phyloP scores from a whole-genome alignment of 345 rosid species.

The Erodium maritimum region DNA sequence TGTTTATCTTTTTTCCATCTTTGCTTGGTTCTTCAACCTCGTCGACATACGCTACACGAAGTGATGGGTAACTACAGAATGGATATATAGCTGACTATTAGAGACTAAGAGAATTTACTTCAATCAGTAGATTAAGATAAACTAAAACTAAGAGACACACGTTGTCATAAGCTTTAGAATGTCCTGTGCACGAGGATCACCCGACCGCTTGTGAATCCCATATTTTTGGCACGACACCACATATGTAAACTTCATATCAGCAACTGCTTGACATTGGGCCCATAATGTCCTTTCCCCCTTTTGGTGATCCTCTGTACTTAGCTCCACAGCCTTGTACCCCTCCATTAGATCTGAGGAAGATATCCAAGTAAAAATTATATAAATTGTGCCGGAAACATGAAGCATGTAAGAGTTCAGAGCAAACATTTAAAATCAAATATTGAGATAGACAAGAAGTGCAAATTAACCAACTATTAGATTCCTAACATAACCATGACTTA shows the following conservation, averaged over 20 bases:
- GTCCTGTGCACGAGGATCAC: slow-evolving; percentile 74
- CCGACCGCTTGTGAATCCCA: slow-evolving; percentile 86
- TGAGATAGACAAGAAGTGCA: neutral
- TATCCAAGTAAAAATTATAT: neutral
- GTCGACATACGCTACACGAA: slow-evolving; percentile 96
- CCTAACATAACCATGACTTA: slow-evolving; percentile 7
- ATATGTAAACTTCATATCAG: no score
- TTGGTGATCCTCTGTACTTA: slow-evolving; percentile 50
- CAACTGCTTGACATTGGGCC: slow-evolving; percentile 93
- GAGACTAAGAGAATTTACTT: neutral
- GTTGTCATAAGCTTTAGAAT: slow-evolving; percentile 81
- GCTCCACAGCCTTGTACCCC: slow-evolving; percentile 87
- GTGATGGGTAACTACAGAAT: slow-evolving; percentile 77
- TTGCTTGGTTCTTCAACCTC: slow-evolving; percentile 85
- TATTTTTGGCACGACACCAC: slow-evolving; percentile 97
- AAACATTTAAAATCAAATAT: no score
- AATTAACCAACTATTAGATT: neutral
- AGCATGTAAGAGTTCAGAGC: neutral
- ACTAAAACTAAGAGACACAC: slow-evolving; percentile 25
- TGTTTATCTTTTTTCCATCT: slow-evolving; percentile 51
- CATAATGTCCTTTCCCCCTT: slow-evolving; percentile 72
- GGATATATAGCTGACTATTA: slow-evolving; percentile 4
- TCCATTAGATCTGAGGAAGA: slow-evolving; percentile 66
- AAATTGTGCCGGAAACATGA: neutral
- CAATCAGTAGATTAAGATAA: neutral